Evolutionary conservation across 202 grass and related monocot species (phyloP), one percentile per base, ranked within the genome.

Genomic region (Brachypodium distachyon): DNA sequence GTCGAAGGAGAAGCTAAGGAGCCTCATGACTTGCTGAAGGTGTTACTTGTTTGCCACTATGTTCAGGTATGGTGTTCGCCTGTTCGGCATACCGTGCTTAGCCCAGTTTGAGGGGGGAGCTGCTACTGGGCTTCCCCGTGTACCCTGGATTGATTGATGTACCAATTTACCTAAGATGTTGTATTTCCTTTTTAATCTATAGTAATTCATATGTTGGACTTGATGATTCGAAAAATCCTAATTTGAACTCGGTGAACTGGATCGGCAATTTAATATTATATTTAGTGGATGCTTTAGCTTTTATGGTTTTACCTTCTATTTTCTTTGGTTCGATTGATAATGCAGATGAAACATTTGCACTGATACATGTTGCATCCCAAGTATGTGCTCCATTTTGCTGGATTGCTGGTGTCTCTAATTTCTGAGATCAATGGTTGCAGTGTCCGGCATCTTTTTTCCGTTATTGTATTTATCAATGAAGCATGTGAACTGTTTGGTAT

Each of bases 91-190:
- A n/a, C n/a, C n/a, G n/a, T 34, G 56, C 66, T 27, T 59, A 67
- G 67, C 59, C 36, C 18, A 78, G 68, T 70, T 78, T 68, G 64
- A 70, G 80, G 74, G 59, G 76, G 59, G 52, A 83, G 64, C 13
- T 1, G 36, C 68, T 4, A 5, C 16, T 59, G 63, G 71, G 77
- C 63, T 77, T 89, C 72, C 77, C 81, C 81, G 57, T 85, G 72
- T 85, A 85, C 74, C 82, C 60, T 6, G 64, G 46, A 68, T 46
- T 46, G 40, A 61, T 66, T 60, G 53, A 70, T 79, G 68, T 90
- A 82, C 61, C 71, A 51, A 34, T 90, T 87, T 84, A 83, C 75
- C 79, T 86, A 77, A 70, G 71, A 68, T 87, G 76, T 70, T 86
- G 83, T 83, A 87, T 76, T 90, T 79, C 80, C 52, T 61, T 69